These are phyloP conservation scores for Ceratocystis papillata DNA, from an alignment of 2,329 filamentous ascomycete species.

Conservation along the genomic window DNA sequence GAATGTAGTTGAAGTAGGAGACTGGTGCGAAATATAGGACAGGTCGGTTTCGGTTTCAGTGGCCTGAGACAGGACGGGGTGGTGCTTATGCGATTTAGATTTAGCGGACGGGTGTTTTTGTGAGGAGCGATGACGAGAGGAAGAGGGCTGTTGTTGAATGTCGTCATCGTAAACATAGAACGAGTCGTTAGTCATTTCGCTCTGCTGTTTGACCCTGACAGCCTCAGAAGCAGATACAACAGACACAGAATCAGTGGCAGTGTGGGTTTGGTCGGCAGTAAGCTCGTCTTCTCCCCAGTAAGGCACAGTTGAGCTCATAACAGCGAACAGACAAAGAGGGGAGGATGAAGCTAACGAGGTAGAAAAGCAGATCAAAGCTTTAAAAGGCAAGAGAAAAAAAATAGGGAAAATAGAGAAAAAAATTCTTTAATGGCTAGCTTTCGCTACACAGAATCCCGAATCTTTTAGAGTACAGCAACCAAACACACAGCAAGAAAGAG, in stretches of 20 bases:
- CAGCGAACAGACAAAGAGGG: not conserved
- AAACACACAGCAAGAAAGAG: not conserved
- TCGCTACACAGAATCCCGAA: too few species aligned
- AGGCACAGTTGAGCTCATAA: conserved; percentile 22
- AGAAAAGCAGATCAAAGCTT: not conserved
- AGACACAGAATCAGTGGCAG: not conserved
- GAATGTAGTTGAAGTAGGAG: conserved; percentile 23
- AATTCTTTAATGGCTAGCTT: too few species aligned
- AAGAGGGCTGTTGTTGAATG: conserved; percentile 15
- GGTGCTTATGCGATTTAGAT: not conserved
- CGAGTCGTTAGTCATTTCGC: conserved; percentile 23
- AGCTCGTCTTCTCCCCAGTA: conserved; percentile 19
- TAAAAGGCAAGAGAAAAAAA: too few species aligned
- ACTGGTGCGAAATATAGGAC: conserved; percentile 14
- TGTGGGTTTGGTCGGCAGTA: not conserved
- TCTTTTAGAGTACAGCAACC: not conserved
- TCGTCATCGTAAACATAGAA: conserved; percentile 16
- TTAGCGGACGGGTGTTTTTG: not conserved
- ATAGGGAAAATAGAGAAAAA: not conserved
- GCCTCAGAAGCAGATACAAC: conserved; percentile 13
- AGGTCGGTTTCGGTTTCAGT: conserved; percentile 16
- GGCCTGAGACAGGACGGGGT: conserved; percentile 9
- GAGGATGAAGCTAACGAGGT: not conserved
- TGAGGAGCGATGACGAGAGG: not conserved
- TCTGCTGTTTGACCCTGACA: conserved; percentile 19